Evolutionary conservation across 2,329 filamentous ascomycete genomes (phyloP).

Genomic region (Fusarium nygamai): DNA sequence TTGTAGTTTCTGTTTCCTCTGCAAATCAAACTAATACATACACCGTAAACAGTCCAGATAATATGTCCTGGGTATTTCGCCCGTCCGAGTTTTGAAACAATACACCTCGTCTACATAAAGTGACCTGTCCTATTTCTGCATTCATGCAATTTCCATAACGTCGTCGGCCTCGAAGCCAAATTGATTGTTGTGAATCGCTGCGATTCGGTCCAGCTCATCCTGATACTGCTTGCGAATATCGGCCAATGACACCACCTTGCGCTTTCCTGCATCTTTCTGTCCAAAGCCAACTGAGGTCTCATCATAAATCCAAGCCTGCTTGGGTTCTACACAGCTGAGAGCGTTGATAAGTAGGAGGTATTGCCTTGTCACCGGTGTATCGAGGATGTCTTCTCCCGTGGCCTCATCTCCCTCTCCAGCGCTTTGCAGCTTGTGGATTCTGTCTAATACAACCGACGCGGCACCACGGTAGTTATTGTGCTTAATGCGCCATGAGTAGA

Average conservation of each 20-base stretch:
- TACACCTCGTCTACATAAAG: slow-evolving; percentile 40
- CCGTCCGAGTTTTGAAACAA: slow-evolving; percentile 38
- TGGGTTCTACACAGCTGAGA: slow-evolving; percentile 82
- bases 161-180: slow-evolving; percentile 76
- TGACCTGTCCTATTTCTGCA: slow-evolving; percentile 8
- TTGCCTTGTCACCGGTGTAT: slow-evolving; percentile 75
- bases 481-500: slow-evolving; percentile 90
- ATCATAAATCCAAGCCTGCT: slow-evolving; percentile 80
- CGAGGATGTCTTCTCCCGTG: slow-evolving; percentile 64
- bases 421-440: slow-evolving; percentile 69
- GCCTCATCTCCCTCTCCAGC: slow-evolving; percentile 68
- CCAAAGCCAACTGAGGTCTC: slow-evolving; percentile 42
- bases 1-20: slow-evolving; percentile 33
- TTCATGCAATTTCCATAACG: slow-evolving; percentile 62
- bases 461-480: slow-evolving; percentile 87
- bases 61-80: slow-evolving; percentile 47
- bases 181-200: slow-evolving; percentile 87
- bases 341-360: slow-evolving; percentile 95
- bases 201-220: slow-evolving; percentile 86
- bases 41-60: slow-evolving; percentile 40
- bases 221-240: slow-evolving; percentile 92
- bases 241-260: slow-evolving; percentile 84
- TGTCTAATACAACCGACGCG: slow-evolving; percentile 69
- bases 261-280: slow-evolving; percentile 56
- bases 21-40: slow-evolving; percentile 40